Evolutionary conservation across 2,329 filamentous ascomycete species (phyloP).

Genomic region (Penicillium polonicum): DNA sequence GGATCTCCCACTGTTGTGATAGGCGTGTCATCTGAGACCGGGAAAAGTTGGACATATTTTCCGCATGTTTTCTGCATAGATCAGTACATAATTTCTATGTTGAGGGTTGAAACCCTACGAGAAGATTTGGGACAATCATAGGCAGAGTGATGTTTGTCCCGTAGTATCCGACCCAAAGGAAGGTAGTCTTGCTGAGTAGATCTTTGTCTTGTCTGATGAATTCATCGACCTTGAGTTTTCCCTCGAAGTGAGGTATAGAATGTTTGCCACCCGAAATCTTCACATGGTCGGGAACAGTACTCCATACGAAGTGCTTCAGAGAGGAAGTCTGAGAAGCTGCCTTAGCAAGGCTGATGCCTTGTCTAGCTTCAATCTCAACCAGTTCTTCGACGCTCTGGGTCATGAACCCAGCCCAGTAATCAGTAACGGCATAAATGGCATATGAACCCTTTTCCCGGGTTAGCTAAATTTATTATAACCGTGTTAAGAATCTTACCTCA

Average conservation of each 20-base stretch:
- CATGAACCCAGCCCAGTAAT: conserved; percentile 44
- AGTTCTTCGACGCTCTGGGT: conserved; percentile 31
- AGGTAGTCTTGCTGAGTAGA: conserved; percentile 43
- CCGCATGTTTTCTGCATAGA: neutral
- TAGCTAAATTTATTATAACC: neutral
- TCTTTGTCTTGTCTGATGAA: conserved; percentile 39
- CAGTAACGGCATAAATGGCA: conserved; percentile 41
- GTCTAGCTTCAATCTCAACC: conserved; percentile 39
- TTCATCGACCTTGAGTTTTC: conserved; percentile 43
- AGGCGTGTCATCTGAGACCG: neutral
- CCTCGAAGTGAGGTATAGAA: conserved; percentile 45
- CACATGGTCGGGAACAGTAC: conserved; percentile 42
- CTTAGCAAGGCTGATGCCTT: conserved; percentile 45
- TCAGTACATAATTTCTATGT: neutral
- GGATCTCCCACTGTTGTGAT: neutral
- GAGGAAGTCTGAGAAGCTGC: conserved; percentile 40
- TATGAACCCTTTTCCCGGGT: neutral
- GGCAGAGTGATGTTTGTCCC: conserved; percentile 34
- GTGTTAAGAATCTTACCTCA: neutral
- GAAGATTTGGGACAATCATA: conserved; percentile 26
- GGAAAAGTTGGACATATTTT: conserved; percentile 1
- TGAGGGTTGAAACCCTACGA: conserved; percentile 13
- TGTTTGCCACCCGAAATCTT: conserved; percentile 34
- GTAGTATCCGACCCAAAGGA: conserved; percentile 41
- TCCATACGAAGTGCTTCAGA: conserved; percentile 50